Conservation (phyloP, 768 basidiomycete genomes). For the Boletus subcaerulescens region DNA sequence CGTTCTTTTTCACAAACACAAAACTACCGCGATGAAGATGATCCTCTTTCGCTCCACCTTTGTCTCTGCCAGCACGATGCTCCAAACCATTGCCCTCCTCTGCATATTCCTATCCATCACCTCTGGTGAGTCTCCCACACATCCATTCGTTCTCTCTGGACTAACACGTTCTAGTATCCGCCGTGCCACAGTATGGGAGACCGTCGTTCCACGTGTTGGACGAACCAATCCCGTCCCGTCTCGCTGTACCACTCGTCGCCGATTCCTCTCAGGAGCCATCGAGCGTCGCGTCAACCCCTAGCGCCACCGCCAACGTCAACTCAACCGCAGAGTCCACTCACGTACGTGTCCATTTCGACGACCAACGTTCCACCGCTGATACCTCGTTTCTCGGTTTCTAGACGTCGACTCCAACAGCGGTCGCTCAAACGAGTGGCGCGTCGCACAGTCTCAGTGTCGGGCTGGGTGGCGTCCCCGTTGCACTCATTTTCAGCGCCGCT, state of each 20-base stretch:
- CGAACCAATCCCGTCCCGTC: background rate
- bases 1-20: background rate
- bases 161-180: constrained; percentile 4
- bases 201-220: constrained; percentile 13
- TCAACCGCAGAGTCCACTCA: background rate
- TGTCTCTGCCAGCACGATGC: constrained; percentile 5
- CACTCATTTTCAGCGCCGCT: constrained; percentile 2
- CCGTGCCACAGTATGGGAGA: constrained; percentile 21
- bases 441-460: background rate
- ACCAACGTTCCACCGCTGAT: background rate
- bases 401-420: background rate
- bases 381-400: background rate
- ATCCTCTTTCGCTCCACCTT: constrained; percentile 21
- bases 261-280: too few species aligned
- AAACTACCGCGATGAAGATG: constrained; percentile 13
- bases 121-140: constrained; percentile 9
- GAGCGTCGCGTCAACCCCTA: too few species aligned
- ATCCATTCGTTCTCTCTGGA: too few species aligned
- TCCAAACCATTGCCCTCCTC: constrained; percentile 7
- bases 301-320: background rate
- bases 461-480: constrained; percentile 2
- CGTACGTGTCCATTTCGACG: background rate
- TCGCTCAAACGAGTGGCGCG: constrained; percentile 6
- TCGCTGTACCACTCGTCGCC: background rate
- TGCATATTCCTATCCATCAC: constrained; percentile 4